Percentiles rank a stretch among this genome's conserved stretches.
These are phyloP conservation scores for Tolypocladium guangdongense DNA, from an alignment of 2,329 filamentous ascomycete species.

Conservation along the genomic window DNA sequence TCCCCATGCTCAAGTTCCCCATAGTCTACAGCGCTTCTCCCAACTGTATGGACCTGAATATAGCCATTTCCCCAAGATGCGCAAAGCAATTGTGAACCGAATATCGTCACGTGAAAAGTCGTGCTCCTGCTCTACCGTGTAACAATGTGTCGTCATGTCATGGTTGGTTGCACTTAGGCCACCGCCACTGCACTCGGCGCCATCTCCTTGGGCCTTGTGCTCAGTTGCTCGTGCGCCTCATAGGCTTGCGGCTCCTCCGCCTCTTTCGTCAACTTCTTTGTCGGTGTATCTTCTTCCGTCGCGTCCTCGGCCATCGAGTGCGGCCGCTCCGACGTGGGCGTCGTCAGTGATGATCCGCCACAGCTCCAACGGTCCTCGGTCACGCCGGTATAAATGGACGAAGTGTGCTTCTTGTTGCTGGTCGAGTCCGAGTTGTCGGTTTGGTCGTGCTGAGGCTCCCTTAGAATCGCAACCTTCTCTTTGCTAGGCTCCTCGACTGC, in stretches of 20 bases:
- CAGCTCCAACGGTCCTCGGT: slow-evolving; percentile 26
- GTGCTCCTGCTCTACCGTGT: slow-evolving; percentile 2
- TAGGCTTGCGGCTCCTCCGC: slow-evolving; percentile 3
- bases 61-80: background rate
- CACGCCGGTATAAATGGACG: slow-evolving; percentile 26
- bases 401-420: slow-evolving; percentile 22
- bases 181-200: background rate
- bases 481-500: background rate
- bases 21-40: slow-evolving; percentile 1
- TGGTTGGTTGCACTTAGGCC: slow-evolving; percentile 2
- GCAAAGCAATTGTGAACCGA: background rate
- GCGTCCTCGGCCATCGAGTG: slow-evolving; percentile 20
- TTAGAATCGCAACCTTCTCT: background rate
- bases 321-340: slow-evolving; percentile 25
- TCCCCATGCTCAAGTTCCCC: background rate
- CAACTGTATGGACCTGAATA: background rate
- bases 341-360: slow-evolving; percentile 25
- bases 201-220: background rate
- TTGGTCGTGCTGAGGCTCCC: slow-evolving; percentile 5
- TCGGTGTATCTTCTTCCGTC: slow-evolving; percentile 19
- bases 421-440: slow-evolving; percentile 17
- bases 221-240: background rate
- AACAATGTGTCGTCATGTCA: slow-evolving; percentile 6
- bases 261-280: slow-evolving; percentile 15
- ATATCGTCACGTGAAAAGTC: slow-evolving; percentile 1